Conservation (phyloP, 148 eudicot genomes). For the Vaccinium macrocarpon region DNA sequence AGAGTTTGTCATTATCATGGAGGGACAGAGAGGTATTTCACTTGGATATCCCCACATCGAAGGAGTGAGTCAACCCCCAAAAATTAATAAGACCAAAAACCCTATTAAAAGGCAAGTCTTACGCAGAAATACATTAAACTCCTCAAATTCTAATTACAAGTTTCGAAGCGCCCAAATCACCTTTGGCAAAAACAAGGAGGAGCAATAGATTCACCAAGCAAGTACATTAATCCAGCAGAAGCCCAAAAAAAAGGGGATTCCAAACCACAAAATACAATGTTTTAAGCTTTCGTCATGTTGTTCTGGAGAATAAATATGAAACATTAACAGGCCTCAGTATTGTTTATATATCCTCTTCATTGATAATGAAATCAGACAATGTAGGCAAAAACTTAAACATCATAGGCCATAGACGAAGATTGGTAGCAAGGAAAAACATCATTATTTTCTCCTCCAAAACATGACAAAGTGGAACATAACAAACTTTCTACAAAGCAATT, state of each 20-base stretch:
- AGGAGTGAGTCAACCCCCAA: neutral
- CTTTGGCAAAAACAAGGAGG: neutral
- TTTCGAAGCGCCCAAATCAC: neutral
- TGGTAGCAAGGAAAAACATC: neutral
- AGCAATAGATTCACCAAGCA: neutral
- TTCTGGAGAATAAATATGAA: neutral
- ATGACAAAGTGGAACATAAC: neutral
- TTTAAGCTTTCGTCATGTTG: neutral
- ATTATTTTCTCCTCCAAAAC: neutral
- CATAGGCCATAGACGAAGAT: slow-evolving; percentile 9
- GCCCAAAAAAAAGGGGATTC: neutral
- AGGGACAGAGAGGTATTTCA: neutral
- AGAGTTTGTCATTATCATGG: too few relatives aligned
- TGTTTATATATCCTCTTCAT: neutral
- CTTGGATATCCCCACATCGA: neutral
- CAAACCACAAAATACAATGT: neutral
- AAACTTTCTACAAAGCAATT: neutral
- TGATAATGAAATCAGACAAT: slow-evolving; percentile 4
- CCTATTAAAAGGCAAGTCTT: neutral
- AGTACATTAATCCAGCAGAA: neutral
- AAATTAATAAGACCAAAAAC: neutral
- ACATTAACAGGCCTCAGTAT: slow-evolving; percentile 21
- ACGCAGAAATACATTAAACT: neutral
- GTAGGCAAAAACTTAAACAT: slow-evolving; percentile 17
- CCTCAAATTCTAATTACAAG: neutral